Conservation (phyloP, 2,329 filamentous ascomycete genomes). For the Diaporthe citriasiana region DNA sequence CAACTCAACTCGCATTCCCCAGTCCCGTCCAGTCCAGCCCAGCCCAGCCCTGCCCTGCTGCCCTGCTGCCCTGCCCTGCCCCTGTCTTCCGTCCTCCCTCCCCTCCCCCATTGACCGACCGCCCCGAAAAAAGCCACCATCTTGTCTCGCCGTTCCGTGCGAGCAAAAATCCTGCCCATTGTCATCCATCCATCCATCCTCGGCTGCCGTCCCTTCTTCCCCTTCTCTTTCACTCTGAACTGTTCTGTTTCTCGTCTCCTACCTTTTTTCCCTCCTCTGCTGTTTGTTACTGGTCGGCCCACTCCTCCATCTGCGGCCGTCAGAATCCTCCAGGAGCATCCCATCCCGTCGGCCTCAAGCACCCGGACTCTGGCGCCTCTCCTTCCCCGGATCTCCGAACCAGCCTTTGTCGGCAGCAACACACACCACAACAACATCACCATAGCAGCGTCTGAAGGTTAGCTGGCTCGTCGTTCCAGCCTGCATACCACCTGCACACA, state of each 20-base stretch:
- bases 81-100: constrained; percentile 44
- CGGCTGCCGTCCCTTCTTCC: constrained; percentile 18
- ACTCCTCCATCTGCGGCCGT: constrained; percentile 29
- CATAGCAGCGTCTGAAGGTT: neutral
- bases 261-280: neutral
- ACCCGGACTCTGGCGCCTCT: constrained; percentile 39
- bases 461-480: neutral
- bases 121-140: constrained; percentile 39
- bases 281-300: constrained; percentile 22
- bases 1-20: constrained; percentile 27
- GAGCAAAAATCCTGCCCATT: constrained; percentile 30
- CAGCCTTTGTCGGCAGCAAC: constrained; percentile 24
- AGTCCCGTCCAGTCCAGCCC: constrained; percentile 21
- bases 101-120: constrained; percentile 44
- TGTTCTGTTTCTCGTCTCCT: constrained; percentile 5
- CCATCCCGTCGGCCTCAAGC: constrained; percentile 30
- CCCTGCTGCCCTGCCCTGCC: constrained; percentile 40
- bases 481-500: neutral
- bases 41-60: constrained; percentile 35
- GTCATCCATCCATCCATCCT: constrained; percentile 29
- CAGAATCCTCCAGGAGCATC: constrained; percentile 34
- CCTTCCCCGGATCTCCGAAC: constrained; percentile 40
- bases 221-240: constrained; percentile 8
- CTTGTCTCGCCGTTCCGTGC: constrained; percentile 37
- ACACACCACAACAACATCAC: neutral